These are phyloP conservation scores for Clavulina sp. DNA, from an alignment of 768 basidiomycete species.

Conservation along the genomic window DNA sequence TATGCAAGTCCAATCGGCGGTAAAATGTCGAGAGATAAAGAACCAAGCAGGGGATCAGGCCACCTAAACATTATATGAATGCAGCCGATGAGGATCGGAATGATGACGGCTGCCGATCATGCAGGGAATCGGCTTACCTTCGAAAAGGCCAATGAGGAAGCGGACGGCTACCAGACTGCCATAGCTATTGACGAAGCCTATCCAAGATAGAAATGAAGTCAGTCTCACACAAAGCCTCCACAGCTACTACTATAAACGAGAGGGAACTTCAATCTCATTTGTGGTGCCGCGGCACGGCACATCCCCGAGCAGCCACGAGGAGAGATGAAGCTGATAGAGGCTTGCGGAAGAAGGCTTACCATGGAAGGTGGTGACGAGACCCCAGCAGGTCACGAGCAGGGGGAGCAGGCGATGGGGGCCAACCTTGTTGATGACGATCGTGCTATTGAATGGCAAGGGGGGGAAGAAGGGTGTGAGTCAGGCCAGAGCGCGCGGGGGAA, in stretches of 20 bases:
- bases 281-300: no score
- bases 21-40: constrained; percentile 2
- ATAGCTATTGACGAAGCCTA: constrained; percentile 17
- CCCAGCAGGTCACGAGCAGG: constrained; percentile 46
- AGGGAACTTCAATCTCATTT: no score
- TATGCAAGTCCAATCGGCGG: constrained; percentile 1
- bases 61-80: background rate
- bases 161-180: constrained; percentile 14
- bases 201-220: no score
- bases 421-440: constrained; percentile 10
- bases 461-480: no score
- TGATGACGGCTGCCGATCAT: background rate
- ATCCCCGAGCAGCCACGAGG: no score
- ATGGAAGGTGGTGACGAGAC: constrained; percentile 45
- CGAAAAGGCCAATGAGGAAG: constrained; percentile 15
- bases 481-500: no score
- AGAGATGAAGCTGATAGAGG: no score
- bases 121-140: constrained; percentile 14
- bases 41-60: background rate
- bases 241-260: no score
- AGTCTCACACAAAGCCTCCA: no score
- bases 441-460: no score
- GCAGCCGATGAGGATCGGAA: background rate
- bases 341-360: no score
- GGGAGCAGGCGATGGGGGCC: constrained; percentile 48